Base-by-base conservation (phyloP, 768 basidiomycete genomes). In the Mycena olivaceomarginata region DNA sequence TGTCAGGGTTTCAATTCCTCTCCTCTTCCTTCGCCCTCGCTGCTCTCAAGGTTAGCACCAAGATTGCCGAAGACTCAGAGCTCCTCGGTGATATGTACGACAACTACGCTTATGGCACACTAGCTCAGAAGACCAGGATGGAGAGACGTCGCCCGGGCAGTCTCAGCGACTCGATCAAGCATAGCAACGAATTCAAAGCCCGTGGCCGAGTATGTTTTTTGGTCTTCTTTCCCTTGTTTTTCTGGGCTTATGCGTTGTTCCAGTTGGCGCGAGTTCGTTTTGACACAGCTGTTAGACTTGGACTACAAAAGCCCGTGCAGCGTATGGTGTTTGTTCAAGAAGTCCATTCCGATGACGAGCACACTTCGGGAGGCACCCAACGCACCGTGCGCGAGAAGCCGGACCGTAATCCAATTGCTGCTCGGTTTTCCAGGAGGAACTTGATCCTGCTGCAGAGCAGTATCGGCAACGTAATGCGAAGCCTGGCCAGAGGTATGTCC, bases 41-140 rank as follows among this genome's bases (percentile, higher is more conserved):
- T 9, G 46, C 62, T 22, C 18, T 66, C 1, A 63, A 65, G 0
- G 63, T 70, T 13, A 70, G 65, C 64, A 13, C 16, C 13, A 45
- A 39, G 59, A 15, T 70, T 18, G 37, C 69, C 15, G 40, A 56
- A 4, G 37, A 76, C 39, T 15, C 41, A 4, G 39, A 39, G 1
- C 65, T 77, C 25, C 59, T 77, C 37, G 1, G 15, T 20, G 71
- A 73, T 40, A 73, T 77, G 70, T 77, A 77, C 71, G 71, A 77
- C 43, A 72, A 73, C 51, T 77, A 15, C 18, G 8, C 18, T 16
- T 18, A 18, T 16, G 48, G 12, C 12, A 45, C 43, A 25, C 25
- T 25, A 25, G 25, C 25, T 25, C 25, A 25, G 25, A 25, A 25
- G 25, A 25, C 25, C 2, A 45, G 13, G 43, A 45, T 45, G 43